Evolutionary conservation across 1,139 yeast genomes (phyloP).

Genomic region (Spathaspora sp.): DNA sequence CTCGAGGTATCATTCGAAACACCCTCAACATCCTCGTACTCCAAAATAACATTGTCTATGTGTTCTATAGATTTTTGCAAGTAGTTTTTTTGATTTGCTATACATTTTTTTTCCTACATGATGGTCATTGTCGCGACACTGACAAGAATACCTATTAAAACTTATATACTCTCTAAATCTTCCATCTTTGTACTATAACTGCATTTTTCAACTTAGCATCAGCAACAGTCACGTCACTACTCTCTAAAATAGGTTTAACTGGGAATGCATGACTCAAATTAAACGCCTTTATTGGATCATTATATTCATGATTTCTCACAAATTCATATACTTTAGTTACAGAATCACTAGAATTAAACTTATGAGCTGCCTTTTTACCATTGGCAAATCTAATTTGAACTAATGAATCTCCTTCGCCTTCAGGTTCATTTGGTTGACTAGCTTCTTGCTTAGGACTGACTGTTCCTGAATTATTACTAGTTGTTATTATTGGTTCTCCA

Average conservation of each 20-base stretch:
- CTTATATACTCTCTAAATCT: constrained; percentile 2
- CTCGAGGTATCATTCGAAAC: not conserved
- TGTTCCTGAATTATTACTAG: not conserved
- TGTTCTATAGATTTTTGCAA: not conserved
- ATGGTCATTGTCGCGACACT: not conserved
- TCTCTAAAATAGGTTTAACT: constrained; percentile 66
- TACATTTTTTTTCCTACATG: not conserved
- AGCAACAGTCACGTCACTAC: constrained; percentile 49
- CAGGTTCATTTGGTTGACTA: constrained; percentile 15
- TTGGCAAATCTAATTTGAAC: constrained; percentile 86
- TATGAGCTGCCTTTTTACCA: constrained; percentile 68
- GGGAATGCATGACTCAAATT: constrained; percentile 84
- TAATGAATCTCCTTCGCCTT: constrained; percentile 63
- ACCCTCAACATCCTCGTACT: not conserved
- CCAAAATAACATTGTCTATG: not conserved
- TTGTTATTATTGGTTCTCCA: constrained; percentile 46
- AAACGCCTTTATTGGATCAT: constrained; percentile 51
- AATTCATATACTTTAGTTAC: constrained; percentile 70
- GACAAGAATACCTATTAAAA: not conserved
- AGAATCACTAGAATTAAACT: constrained; percentile 64
- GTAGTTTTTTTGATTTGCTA: not conserved
- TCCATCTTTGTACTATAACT: constrained; percentile 90
- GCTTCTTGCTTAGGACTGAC: constrained; percentile 14
- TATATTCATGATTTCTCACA: constrained; percentile 50
- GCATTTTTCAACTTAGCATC: constrained; percentile 81